These are phyloP conservation scores for Phoenix roebelenii DNA, from an alignment of 176 grass and related monocot species.

Conservation along the genomic window DNA sequence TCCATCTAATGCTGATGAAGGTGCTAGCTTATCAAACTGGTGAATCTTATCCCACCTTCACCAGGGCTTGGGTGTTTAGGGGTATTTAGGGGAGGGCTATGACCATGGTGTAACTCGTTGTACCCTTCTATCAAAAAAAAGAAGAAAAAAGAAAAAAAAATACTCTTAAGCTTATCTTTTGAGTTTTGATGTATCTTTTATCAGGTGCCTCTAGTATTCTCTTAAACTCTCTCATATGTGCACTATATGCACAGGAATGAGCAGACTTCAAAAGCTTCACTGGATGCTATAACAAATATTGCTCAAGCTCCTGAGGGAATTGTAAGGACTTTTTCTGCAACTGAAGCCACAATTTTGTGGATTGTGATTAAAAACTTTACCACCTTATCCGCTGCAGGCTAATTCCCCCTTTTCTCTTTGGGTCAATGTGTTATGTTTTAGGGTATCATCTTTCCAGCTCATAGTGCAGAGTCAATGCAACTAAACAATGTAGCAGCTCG, in stretches of 20 bases:
- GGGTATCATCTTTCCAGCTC: constrained; percentile 69
- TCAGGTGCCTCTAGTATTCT: background rate
- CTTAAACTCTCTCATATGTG: constrained; percentile 1
- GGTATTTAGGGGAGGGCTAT: no score
- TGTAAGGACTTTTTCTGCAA: constrained; percentile 35
- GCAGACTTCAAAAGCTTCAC: constrained; percentile 40
- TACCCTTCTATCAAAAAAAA: no score
- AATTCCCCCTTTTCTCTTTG: constrained; percentile 3
- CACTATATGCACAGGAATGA: constrained; percentile 46
- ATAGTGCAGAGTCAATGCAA: constrained; percentile 41
- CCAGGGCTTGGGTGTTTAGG: no score
- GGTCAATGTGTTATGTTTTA: constrained; percentile 24
- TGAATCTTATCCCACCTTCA: no score
- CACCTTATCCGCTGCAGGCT: background rate
- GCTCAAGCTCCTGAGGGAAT: constrained; percentile 61
- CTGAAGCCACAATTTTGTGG: no score
- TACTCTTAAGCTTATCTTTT: no score
- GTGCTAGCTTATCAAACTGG: no score
- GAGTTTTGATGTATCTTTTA: no score
- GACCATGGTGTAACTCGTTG: no score
- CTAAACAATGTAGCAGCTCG: constrained; percentile 52
- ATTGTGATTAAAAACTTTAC: no score
- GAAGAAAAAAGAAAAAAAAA: no score
- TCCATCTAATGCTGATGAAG: no score
- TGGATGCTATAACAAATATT: constrained; percentile 48